Base-by-base conservation (phyloP, 1,139 yeast genomes). In the Lodderomyces pseudojiufengensis region DNA sequence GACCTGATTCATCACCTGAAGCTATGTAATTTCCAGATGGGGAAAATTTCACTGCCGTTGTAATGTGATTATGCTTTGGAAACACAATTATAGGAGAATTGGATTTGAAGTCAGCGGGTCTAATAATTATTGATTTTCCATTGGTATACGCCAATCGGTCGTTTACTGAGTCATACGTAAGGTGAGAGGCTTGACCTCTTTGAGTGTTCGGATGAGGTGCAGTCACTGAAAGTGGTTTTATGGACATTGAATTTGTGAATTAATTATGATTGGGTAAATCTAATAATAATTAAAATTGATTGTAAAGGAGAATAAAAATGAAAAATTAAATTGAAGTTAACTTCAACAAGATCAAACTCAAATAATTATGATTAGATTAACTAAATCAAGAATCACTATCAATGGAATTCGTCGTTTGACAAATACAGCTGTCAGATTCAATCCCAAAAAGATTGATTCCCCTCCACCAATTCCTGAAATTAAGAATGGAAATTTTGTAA, bases 1-100 rank as follows among this genome's bases (percentile, higher is more conserved):
- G 76, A 20, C 98, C 98, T 9, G 80, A 63, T 48, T 80, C 87
- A 54, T 92, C 99, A 30, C 96, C 98, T 2, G 95, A 84, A 2
- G 96, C 97, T 23, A 92, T 65, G 57, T 86, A 90, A 58, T 72
- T 83, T 1, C 98, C 97, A 10, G 90, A 80, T 2, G 97, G 95
- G 1, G 95, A 71, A 55, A 92, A 87, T 29, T 78, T 74, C 9
- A 94, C 97, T 5, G 83, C 95, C 0, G 95, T 83, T 20, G 95
- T 84, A 25, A 74, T 62, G 27, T 70, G 67, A 29, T 73, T 72
- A 59, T 92, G 98, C 35, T 77, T 81, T 9, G 76, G 74, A 61
- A 84, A 88, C 52, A 87, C 95, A 12, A 70, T 59, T 2, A 74
- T 61, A 2, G 81, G 76, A 9, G 50, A 32, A 8, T 39, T 29